phyloP scores from a whole-genome alignment of 345 rosid species.

The Gossypium rotundifolium region DNA sequence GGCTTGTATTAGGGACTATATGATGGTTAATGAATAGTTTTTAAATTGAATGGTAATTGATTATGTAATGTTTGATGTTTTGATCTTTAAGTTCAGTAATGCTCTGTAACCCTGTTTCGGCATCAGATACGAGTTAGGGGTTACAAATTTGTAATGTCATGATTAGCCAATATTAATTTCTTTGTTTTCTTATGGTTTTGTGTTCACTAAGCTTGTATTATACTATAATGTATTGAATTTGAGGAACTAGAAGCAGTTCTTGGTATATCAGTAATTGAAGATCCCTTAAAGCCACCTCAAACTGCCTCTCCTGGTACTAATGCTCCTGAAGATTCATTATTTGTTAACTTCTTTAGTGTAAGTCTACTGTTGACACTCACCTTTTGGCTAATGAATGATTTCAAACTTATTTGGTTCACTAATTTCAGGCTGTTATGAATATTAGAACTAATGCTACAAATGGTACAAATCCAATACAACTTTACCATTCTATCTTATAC shows the following conservation, averaged over 20 bases:
- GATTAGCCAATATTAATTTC: neutral
- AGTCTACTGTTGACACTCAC: neutral
- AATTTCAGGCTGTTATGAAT: slow-evolving; percentile 35
- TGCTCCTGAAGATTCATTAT: slow-evolving; percentile 46
- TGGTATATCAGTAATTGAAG: slow-evolving; percentile 51
- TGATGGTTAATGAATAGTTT: too few relatives aligned
- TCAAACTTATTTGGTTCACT: slow-evolving; percentile 6
- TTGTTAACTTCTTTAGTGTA: slow-evolving; percentile 60
- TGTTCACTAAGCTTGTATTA: neutral
- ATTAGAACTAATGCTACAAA: slow-evolving; percentile 32
- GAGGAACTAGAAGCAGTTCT: slow-evolving; percentile 66
- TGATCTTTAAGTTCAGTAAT: too few relatives aligned
- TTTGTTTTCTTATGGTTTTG: neutral
- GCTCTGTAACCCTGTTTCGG: too few relatives aligned
- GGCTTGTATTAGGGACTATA: too few relatives aligned
- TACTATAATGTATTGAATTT: slow-evolving; percentile 37
- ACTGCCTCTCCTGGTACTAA: slow-evolving; percentile 30
- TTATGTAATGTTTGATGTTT: too few relatives aligned
- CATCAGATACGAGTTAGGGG: too few relatives aligned
- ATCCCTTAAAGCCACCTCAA: slow-evolving; percentile 51
- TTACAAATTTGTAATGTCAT: neutral
- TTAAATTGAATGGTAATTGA: too few relatives aligned
- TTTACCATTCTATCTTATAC: slow-evolving; percentile 28
- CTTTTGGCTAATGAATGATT: neutral
- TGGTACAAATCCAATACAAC: slow-evolving; percentile 28